These are phyloP conservation scores for Phaffia australis DNA, from an alignment of 768 basidiomycete genomes.

Conservation along the genomic window DNA sequence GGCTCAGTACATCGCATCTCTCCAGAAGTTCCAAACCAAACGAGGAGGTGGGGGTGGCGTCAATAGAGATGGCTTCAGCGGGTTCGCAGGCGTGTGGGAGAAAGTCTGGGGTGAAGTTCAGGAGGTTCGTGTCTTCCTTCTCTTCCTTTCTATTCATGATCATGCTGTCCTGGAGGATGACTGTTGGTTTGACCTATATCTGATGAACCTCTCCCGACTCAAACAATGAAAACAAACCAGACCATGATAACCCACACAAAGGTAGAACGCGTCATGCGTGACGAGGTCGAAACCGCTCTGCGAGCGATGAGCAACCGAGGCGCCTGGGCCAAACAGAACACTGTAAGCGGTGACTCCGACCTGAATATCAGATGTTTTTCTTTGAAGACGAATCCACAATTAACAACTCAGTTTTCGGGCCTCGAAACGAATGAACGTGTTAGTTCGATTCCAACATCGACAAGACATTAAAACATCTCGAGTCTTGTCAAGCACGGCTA, in stretches of 20 bases:
- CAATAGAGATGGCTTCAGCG: slow-evolving; percentile 31
- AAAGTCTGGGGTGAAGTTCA: slow-evolving; percentile 32
- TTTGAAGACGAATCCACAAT: slow-evolving; percentile 11
- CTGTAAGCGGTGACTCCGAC: background rate
- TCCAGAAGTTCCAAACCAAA: slow-evolving; percentile 34
- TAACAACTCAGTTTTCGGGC: slow-evolving; percentile 6
- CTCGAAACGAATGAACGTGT: background rate
- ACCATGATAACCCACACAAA: slow-evolving; percentile 6
- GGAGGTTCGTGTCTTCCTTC: slow-evolving; percentile 30
- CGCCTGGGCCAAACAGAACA: slow-evolving; percentile 19
- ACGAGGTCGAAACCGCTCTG: slow-evolving; percentile 36
- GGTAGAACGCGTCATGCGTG: slow-evolving; percentile 26
- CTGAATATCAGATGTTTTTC: background rate
- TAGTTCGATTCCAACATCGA: slow-evolving; percentile 34
- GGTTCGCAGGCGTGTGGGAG: slow-evolving; percentile 33
- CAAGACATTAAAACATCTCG: slow-evolving; percentile 36
- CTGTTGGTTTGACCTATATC: background rate
- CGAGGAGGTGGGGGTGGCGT: slow-evolving; percentile 31
- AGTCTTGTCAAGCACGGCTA: slow-evolving; percentile 34
- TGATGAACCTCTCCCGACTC: slow-evolving; percentile 31
- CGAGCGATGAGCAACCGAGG: slow-evolving; percentile 33
- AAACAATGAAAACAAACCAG: slow-evolving; percentile 28
- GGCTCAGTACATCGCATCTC: slow-evolving; percentile 33
- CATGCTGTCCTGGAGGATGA: background rate
- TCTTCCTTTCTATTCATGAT: too few relatives aligned